phyloP scores from a whole-genome alignment of 192 early-diverging fungal genomes.

The Cladochytrium replicatum region DNA sequence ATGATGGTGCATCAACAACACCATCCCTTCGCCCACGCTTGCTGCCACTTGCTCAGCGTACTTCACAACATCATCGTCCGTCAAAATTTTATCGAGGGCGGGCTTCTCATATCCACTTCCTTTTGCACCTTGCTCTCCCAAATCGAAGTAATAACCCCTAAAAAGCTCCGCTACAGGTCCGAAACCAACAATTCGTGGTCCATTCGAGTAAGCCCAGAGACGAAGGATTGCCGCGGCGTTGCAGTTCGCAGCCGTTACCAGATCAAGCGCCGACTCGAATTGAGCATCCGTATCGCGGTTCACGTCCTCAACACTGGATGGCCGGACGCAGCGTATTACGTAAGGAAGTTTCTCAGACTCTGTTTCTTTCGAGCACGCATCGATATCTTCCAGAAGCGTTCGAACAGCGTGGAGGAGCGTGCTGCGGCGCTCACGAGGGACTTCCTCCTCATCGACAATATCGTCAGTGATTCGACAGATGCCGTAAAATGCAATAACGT shows the following conservation, averaged over 20 bases:
- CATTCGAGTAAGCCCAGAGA: constrained; percentile 2
- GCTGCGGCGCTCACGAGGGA: background rate
- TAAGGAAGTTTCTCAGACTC: too few relatives aligned
- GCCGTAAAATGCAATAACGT: constrained; percentile 19
- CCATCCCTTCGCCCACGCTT: constrained; percentile 20
- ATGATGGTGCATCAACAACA: constrained; percentile 15
- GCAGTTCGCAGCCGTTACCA: too few relatives aligned
- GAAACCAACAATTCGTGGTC: too few relatives aligned
- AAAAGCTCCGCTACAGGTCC: too few relatives aligned
- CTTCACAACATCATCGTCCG: constrained; percentile 9
- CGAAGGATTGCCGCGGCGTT: constrained; percentile 1
- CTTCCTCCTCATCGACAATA: constrained; percentile 11
- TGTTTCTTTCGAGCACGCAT: too few relatives aligned
- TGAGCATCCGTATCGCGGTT: too few relatives aligned
- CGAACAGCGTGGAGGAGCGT: background rate
- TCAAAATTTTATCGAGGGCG: too few relatives aligned
- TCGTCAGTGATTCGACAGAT: constrained; percentile 28
- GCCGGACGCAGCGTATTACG: too few relatives aligned
- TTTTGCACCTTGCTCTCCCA: too few relatives aligned
- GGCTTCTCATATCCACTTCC: too few relatives aligned
- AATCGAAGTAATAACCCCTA: too few relatives aligned
- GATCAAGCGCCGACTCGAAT: too few relatives aligned
- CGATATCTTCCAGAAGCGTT: background rate
- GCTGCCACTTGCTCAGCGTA: constrained; percentile 20
- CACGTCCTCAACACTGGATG: background rate